These are phyloP conservation scores for Funneliformis mosseae DNA, from an alignment of 192 early-diverging fungal genomes.

Conservation along the genomic window DNA sequence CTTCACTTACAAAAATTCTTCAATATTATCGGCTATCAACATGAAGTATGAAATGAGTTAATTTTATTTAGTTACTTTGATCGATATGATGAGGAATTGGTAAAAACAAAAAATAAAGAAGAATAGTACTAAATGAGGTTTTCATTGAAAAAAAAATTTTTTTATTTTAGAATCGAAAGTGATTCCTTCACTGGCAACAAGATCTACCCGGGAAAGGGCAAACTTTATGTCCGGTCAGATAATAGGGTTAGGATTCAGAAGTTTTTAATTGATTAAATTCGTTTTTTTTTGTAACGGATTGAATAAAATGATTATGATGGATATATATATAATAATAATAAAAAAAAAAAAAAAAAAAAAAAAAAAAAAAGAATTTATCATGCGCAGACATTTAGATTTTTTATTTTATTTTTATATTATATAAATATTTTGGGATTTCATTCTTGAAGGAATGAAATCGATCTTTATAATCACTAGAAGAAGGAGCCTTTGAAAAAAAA, in stretches of 20 bases:
- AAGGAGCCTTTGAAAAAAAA: too few relatives aligned
- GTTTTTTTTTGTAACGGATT: not conserved
- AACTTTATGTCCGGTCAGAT: conserved; percentile 90
- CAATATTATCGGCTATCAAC: not conserved
- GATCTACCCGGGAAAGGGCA: conserved; percentile 99
- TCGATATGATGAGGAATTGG: not conserved
- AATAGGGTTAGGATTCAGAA: conserved; percentile 67
- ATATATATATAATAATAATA: too few relatives aligned
- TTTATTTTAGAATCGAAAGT: conserved; percentile 73
- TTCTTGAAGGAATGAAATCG: not conserved
- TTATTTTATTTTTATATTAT: not conserved
- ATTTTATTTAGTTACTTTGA: not conserved
- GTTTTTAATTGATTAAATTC: not conserved
- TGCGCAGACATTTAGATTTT: not conserved
- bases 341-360: too few relatives aligned
- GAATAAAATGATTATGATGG: not conserved
- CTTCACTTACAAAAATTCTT: not conserved
- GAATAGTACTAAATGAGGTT: not conserved
- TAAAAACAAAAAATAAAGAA: not conserved
- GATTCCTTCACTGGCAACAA: conserved; percentile 98
- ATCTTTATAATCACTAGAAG: too few relatives aligned
- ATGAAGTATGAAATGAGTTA: not conserved
- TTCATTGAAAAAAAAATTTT: not conserved
- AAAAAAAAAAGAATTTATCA: too few relatives aligned
- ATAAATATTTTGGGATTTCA: not conserved